phyloP scores from a whole-genome alignment of 306 rosid species.

The Datisca glomerata region DNA sequence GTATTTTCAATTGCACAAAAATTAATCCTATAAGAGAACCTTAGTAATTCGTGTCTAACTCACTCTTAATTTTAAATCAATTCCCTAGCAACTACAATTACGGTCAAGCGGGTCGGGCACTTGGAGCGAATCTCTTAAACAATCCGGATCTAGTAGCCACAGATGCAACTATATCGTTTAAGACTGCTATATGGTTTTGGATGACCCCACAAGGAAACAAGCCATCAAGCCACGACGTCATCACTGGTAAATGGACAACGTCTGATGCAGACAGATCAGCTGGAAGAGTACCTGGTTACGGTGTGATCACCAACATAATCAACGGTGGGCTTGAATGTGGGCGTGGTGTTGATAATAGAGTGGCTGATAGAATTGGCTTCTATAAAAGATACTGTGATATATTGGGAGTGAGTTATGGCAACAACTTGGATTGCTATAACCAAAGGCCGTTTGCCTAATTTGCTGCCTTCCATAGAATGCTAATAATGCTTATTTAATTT shows the following conservation, averaged over 20 bases:
- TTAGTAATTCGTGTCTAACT: not conserved
- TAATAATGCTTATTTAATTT: no score
- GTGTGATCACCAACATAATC: slow-evolving; percentile 18
- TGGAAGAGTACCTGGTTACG: slow-evolving; percentile 7
- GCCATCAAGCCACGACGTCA: slow-evolving; percentile 58
- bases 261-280: slow-evolving; percentile 21
- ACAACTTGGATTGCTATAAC: slow-evolving; percentile 21
- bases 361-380: slow-evolving; percentile 23
- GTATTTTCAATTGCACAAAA: not conserved
- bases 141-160: slow-evolving; percentile 44
- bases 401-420: slow-evolving; percentile 12
- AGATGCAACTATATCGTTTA: slow-evolving; percentile 34
- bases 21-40: not conserved
- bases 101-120: slow-evolving; percentile 29
- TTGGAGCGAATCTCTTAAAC: slow-evolving; percentile 24
- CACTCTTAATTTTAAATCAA: not conserved
- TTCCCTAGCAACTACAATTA: slow-evolving; percentile 46
- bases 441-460: slow-evolving; percentile 21
- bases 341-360: slow-evolving; percentile 5
- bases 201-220: slow-evolving; percentile 50
- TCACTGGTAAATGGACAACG: slow-evolving; percentile 33
- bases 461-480: no score
- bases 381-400: slow-evolving; percentile 27
- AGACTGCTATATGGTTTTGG: slow-evolving; percentile 67
- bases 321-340: slow-evolving; percentile 32